Base-by-base conservation (phyloP, 192 early-diverging fungal genomes). In the Spizellomyces punctatus region DNA sequence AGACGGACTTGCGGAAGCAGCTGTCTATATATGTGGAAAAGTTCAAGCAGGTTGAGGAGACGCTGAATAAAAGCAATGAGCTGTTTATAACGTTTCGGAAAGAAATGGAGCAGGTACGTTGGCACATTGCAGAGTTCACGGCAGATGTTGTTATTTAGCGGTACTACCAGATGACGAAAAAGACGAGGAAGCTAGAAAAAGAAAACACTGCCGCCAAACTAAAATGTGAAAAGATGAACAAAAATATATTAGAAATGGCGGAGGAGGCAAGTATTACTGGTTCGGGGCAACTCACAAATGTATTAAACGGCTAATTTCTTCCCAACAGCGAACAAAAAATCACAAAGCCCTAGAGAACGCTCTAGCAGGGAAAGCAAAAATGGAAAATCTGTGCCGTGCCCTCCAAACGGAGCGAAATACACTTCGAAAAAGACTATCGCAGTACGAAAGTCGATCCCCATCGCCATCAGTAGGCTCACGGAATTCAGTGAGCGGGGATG, bases 11-110 rank as follows among this genome's bases (percentile, higher is more conserved):
- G 55, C 75, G 86, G 58, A 80, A 77, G 68, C 87, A 88, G 61
- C 74, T 88, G 45, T 75, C 75, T 27, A 73, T 85, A 0, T 89
- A 89, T 69, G 85, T 89, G 27, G 85, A 87, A 19, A 89, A 89
- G 75, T 89, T 89, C 58, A 80, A 81, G 65, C 78, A 80, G 72
- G 79, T 89, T 6, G 88, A 89, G 67, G 88, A 89, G 61, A 89
- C 88, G 9, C 71, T 89, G 46, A 86, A 85, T 69, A 87, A 87
- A 62, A 84, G 81, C 66, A 88, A 89, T 60, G 82, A 88, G 36
- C 67, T 89, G 46, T 89, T 89, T 76, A 73, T 81, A 17, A 83
- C 81, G 45, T 89, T 89, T 63, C 83, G 87, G 43, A 85, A 80
- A 60, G 87, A 89, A 72, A 88, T 89, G 83, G 88, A 89, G 63